Conservation (phyloP, 1,284 basidiomycete genomes). For the Moesziomyces sp. region DNA sequence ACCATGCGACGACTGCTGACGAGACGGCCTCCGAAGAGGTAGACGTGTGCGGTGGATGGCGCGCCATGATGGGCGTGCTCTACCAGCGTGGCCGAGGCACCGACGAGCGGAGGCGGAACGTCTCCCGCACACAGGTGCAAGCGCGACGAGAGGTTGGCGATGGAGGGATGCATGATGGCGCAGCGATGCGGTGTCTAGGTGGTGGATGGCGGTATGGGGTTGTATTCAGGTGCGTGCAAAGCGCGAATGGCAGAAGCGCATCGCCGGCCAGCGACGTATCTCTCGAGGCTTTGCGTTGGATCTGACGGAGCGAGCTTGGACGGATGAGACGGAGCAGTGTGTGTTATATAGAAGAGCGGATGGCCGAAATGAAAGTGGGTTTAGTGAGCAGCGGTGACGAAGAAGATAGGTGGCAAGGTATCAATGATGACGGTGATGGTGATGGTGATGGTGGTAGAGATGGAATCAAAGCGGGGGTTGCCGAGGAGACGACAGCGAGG, state of each 20-base stretch:
- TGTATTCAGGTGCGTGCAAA: not conserved
- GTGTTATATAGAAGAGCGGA: too few species aligned
- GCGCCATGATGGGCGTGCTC: conserved; percentile 23
- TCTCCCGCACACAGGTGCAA: conserved; percentile 53
- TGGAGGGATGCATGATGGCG: conserved; percentile 44
- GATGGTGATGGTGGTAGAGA: too few species aligned
- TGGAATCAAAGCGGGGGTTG: too few species aligned
- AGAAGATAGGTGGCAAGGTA: too few species aligned
- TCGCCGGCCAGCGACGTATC: not conserved
- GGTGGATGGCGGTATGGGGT: too few species aligned
- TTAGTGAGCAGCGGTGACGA: too few species aligned
- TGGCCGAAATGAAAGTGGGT: too few species aligned
- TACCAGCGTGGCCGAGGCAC: conserved; percentile 59
- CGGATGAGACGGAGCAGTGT: too few species aligned
- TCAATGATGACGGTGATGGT: too few species aligned
- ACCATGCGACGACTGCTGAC: conserved; percentile 61
- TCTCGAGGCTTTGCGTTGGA: too few species aligned
- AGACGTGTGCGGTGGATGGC: conserved; percentile 29
- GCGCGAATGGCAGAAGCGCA: not conserved
- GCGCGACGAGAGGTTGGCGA: conserved; percentile 47
- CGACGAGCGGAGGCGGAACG: conserved; percentile 60
- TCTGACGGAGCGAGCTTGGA: too few species aligned
- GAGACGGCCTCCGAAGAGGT: conserved; percentile 62
- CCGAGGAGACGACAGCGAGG: too few species aligned
- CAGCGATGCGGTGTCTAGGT: not conserved